Base-by-base conservation (phyloP, 345 rosid genomes). In the Balakata baccata region DNA sequence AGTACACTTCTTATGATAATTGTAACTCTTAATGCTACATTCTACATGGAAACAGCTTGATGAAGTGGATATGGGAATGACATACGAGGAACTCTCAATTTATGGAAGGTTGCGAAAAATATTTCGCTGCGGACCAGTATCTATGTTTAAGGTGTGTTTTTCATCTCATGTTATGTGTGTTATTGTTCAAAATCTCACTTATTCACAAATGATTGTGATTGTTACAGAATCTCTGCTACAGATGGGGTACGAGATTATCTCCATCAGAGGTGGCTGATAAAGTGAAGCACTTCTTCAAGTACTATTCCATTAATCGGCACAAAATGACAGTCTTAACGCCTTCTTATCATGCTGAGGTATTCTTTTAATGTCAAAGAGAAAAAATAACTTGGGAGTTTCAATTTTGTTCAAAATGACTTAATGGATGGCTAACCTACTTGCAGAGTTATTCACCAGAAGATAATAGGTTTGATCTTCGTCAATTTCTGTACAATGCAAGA, bases 51-150 rank as follows among this genome's bases (percentile, higher is more conserved):
- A 54, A 81, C 94, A 93, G 98, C 89, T 92, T 46, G 99, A 96
- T 82, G 99, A 96, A 80, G 96, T 91, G 7, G 98, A 96, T 81
- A 96, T 96, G 98, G 98, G 98, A 81, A 93, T 96, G 97, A 96
- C 99, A 49, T 93, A 96, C 7, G 98, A 91, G 81, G 99, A 93
- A 84, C 92, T 96, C 75, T 91, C 99, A 18, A 89, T 89, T 72
- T 96, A 91, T 5, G 99, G 99, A 72, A 90, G 97, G 76, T 61
- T 96, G 81, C 78, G 97, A 59, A 96, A 96, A 78, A 89, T 96
- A 56, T 92, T 91, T 84, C 93, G 92, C 6, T 90, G 97, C 71
- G 98, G 99, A n/a, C 99, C 99, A 6, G 92, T 91, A 23, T 90
- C 98, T 10, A 96, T 96, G 99, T 96, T 96, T 83, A 86, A 89